Percentiles rank a stretch among this genome's conserved stretches.
These are phyloP conservation scores for Alopecurus myosuroides DNA, from an alignment of 176 grass and related monocot species.

Conservation along the genomic window DNA sequence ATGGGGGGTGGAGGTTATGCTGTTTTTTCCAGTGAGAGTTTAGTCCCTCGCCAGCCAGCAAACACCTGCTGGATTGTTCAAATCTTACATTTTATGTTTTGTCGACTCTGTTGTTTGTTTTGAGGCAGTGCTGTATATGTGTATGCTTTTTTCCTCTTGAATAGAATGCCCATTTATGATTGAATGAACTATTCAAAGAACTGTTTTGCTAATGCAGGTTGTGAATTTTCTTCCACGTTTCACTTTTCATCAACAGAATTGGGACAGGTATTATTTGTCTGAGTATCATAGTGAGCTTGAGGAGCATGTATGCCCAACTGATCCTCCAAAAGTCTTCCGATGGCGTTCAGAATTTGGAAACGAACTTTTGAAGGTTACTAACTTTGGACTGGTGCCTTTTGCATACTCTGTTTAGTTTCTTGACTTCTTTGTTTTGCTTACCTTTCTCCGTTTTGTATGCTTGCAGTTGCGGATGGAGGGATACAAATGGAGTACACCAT, in stretches of 20 bases:
- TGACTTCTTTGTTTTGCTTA: neutral
- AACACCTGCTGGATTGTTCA: neutral
- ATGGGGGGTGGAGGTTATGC: too few species aligned
- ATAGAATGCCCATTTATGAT: neutral
- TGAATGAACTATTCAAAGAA: constrained; percentile 15
- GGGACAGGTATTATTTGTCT: constrained; percentile 62
- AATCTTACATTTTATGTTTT: neutral
- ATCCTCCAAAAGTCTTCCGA: constrained; percentile 75
- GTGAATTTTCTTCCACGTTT: constrained; percentile 70
- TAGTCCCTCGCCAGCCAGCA: too few species aligned
- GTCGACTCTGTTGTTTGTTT: constrained; percentile 7
- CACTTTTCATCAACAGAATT: constrained; percentile 85
- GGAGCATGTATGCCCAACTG: constrained; percentile 56
- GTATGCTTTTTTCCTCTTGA: neutral
- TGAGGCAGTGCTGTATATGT: neutral
- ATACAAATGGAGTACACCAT: constrained; percentile 89
- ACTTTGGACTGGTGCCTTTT: constrained; percentile 18
- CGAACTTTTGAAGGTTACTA: constrained; percentile 82
- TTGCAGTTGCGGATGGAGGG: constrained; percentile 73
- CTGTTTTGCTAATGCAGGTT: constrained; percentile 48
- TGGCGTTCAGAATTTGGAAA: constrained; percentile 79
- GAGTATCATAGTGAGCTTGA: constrained; percentile 63
- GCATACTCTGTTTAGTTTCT: neutral
- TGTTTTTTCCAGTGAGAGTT: too few species aligned
- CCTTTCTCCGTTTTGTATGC: constrained; percentile 4